phyloP scores from a whole-genome alignment of 371 early-diverging fungal species.

The Rhizopus sp. region DNA sequence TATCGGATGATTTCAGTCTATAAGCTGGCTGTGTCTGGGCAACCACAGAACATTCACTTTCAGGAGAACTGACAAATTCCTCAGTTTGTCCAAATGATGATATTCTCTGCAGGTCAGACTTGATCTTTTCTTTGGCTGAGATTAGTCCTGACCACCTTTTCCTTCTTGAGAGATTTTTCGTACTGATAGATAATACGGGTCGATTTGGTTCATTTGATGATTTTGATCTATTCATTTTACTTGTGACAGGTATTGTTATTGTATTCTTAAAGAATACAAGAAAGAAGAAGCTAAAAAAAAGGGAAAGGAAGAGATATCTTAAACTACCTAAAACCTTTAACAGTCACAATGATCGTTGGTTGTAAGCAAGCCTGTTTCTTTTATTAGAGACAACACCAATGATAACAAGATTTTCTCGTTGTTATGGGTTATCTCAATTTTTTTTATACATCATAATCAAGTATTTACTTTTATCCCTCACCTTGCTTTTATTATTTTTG shows the following conservation, averaged over 20 bases:
- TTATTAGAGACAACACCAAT: too few species aligned
- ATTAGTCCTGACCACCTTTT: constrained; percentile 1
- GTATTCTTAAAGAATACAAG: neutral
- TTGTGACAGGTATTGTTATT: neutral
- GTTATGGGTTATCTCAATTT: too few species aligned
- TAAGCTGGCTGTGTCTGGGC: neutral
- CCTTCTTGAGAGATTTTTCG: neutral
- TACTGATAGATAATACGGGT: neutral
- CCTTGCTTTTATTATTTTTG: too few species aligned
- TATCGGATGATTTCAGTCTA: neutral
- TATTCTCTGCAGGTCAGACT: neutral
- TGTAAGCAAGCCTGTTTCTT: neutral
- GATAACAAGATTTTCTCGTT: too few species aligned
- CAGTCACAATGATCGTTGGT: constrained; percentile 2
- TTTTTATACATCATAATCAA: too few species aligned
- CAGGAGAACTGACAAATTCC: neutral
- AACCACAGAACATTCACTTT: neutral
- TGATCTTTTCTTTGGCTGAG: neutral
- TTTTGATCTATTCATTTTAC: neutral
- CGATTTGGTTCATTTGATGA: neutral
- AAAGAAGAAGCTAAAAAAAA: neutral
- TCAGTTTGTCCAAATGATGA: neutral
- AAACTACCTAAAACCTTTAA: neutral
- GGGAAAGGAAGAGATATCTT: neutral
- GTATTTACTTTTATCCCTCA: too few species aligned